Percentiles rank a stretch among this genome's conserved stretches.
phyloP scores from a whole-genome alignment of 371 early-diverging fungal genomes.

The Neoconidiobolus thromboides region DNA sequence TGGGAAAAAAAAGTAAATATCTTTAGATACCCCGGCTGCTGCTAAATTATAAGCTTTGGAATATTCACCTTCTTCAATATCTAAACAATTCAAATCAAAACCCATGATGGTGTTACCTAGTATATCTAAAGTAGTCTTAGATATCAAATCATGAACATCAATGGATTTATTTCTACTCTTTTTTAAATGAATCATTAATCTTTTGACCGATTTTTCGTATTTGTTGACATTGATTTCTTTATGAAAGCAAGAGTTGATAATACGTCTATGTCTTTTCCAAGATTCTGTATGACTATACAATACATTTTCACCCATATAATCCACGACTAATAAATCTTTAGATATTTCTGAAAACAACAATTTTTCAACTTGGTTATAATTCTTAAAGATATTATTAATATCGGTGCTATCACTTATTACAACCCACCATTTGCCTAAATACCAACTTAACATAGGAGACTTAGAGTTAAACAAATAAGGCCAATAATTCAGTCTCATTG shows the following conservation, averaged over 20 bases:
- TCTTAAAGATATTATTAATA: background rate
- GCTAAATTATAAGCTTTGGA: background rate
- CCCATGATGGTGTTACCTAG: background rate
- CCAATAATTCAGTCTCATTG: no score
- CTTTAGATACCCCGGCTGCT: background rate
- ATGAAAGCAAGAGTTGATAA: background rate
- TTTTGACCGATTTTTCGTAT: background rate
- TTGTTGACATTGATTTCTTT: no score
- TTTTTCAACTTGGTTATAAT: background rate
- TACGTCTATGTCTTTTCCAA: background rate
- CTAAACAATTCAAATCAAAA: background rate
- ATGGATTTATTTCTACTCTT: background rate
- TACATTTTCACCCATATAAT: background rate
- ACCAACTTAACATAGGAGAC: background rate
- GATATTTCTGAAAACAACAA: background rate
- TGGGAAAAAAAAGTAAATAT: slow-evolving; percentile 3
- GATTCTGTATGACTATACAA: background rate
- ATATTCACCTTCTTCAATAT: background rate
- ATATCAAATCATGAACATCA: background rate
- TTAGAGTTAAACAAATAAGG: no score
- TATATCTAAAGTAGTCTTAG: background rate
- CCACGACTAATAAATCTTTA: background rate
- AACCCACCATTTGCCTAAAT: slow-evolving; percentile 3
- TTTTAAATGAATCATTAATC: background rate
- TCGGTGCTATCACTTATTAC: background rate